Evolutionary conservation across 495 filamentous ascomycete species (phyloP), one percentile per base, ranked within the genome.

Genomic region (Pseudomonodictys pantanalensis): DNA sequence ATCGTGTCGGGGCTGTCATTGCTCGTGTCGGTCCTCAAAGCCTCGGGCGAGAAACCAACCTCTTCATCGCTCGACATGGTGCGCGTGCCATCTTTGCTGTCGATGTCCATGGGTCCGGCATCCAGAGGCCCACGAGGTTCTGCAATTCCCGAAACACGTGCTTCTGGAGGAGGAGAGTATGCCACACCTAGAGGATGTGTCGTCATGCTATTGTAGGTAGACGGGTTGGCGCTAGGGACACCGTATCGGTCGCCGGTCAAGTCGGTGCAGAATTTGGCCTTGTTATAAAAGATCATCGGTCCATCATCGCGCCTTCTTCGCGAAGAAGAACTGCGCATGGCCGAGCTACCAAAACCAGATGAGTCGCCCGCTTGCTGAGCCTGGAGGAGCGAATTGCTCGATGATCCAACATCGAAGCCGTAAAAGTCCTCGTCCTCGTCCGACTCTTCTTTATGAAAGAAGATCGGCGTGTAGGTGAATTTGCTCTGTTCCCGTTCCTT

Each of bases 281-380:
- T 81, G 52, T 85, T 87, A 71, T 91, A 92, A 68, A 87, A 92
- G 45, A 90, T 87, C 63, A 91, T 89, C 18, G 89, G 85, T 11
- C 89, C 89, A 64, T 83, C 84, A 17, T 78, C 78, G 11, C 72
- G 74, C 32, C 72, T 75, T 49, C 65, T 77, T 59, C 72, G 73
- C 50, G 76, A 72, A 48, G 73, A 72, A 23, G 72, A 69, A 30
- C 72, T 70, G 43, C 73, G 76, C 24, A 67, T 58, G 3, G 58
- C 69, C 11, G 70, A 64, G 23, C 65, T 69, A 30, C 56, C 59
- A 42, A 75, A 66, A 1, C 61, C 65, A 0, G 71, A 70, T n/a
- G 70, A 69, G 35, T 67, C 50, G 17, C 66, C 71, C 38, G 41
- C 44, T 7, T 38, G 33, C 1, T 56, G 38, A 1, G 52, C 41